phyloP scores from a whole-genome alignment of 2,329 filamentous ascomycete species.

The Neofusicoccum ribis region DNA sequence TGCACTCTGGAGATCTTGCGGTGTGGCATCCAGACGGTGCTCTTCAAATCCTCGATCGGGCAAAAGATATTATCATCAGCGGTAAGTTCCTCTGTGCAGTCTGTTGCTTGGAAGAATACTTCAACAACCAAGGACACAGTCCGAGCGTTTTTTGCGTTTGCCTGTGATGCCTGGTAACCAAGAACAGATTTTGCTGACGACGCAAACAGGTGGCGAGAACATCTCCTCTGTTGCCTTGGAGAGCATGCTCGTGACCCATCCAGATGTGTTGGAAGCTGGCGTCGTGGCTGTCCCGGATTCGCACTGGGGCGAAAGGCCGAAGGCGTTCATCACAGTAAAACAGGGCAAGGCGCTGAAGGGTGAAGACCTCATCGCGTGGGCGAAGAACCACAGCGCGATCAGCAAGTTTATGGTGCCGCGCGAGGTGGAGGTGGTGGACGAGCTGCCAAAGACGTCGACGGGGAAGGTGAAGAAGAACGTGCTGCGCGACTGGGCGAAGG shows the following conservation, averaged over 20 bases:
- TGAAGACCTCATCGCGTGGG: conserved; percentile 80
- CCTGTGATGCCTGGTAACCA: background rate
- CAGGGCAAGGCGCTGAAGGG: conserved; percentile 60
- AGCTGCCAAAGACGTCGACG: conserved; percentile 95
- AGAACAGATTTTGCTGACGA: background rate
- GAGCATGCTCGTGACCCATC: conserved; percentile 83
- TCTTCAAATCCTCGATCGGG: conserved; percentile 87
- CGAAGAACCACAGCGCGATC: conserved; percentile 75
- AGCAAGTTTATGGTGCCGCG: conserved; percentile 84
- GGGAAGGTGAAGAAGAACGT: conserved; percentile 97
- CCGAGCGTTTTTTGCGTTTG: background rate
- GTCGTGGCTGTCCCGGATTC: conserved; percentile 85
- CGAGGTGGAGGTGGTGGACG: conserved; percentile 74
- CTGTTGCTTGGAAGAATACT: too few relatives aligned
- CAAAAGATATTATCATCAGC: conserved; percentile 98
- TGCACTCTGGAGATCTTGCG: conserved; percentile 89
- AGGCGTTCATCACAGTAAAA: conserved; percentile 86
- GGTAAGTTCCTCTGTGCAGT: conserved; percentile 52
- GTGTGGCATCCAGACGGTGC: conserved; percentile 91
- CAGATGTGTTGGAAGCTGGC: conserved; percentile 84
- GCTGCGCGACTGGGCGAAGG: conserved; percentile 79
- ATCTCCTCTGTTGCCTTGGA: conserved; percentile 94
- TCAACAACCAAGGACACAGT: too few relatives aligned
- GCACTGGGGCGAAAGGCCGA: conserved; percentile 95
- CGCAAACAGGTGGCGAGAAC: conserved; percentile 79